Base-by-base conservation (phyloP, 495 filamentous ascomycete genomes). In the Penicillium bialowiezense region DNA sequence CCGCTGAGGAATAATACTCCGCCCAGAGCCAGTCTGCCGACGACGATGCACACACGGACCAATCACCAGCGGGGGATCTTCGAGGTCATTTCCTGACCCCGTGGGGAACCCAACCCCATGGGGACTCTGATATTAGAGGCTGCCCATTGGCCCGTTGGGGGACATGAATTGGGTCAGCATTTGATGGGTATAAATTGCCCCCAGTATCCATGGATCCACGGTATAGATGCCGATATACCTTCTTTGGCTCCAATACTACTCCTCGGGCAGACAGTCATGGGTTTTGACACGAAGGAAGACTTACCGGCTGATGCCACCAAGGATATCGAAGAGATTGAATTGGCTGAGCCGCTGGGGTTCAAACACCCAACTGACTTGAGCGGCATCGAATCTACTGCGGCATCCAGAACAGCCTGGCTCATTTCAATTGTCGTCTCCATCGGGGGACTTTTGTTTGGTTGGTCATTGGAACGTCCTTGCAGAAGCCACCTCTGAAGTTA, bases 381-480 rank as follows among this genome's bases (percentile, higher is more conserved):
- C 24, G 18, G 32, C 8, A 58, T 58, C 34, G 55, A 58, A 20
- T n/a, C 42, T 17, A 54, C 51, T 7, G 55, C 50, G 21, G 51
- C 55, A 5, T 54, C 51, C 0, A 54, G 48, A 23, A 48, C 51
- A 17, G 52, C 48, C 9, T 59, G 56, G 52, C n/a, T 59, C 3
- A 55, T 59, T 19, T 48, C 51, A 1, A 34, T 51, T 19, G 48
- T 52, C 1, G 56, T 59, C 14, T 59, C 52, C 6, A 51, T 52
- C 12, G 52, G 52, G 10, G 56, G 56, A 9, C 36, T 59, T 12
- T 21, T 59, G 8, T 59, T 59, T 24, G 56, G 56, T 50, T 40
- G 15, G 28, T 36, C 9, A 17, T 1, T 14, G 0, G 13, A 2
- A 17, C 12, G 1, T n/a, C n/a, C n/a, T n/a, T n/a, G n/a, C n/a